Evolutionary conservation across 2,329 filamentous ascomycete genomes (phyloP).

Genomic region (Fusarium torulosum): DNA sequence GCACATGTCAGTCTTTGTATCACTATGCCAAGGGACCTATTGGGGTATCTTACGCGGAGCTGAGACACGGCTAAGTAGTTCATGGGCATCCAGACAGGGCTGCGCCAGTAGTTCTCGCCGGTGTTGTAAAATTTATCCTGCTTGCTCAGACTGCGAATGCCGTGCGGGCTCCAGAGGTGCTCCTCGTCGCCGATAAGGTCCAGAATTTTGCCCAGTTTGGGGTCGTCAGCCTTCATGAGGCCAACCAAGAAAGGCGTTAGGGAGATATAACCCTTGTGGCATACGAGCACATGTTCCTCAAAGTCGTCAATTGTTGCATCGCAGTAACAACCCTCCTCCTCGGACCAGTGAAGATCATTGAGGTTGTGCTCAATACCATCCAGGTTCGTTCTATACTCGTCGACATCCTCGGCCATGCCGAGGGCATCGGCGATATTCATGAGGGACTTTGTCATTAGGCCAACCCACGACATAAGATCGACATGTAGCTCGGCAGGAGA

Average conservation of each 20-base stretch:
- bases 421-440: constrained; percentile 82
- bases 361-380: constrained; percentile 87
- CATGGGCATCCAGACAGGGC: constrained; percentile 95
- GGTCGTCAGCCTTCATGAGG: constrained; percentile 78
- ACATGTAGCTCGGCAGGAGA: constrained; percentile 96
- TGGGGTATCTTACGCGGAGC: constrained; percentile 74
- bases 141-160: constrained; percentile 90
- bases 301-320: constrained; percentile 96
- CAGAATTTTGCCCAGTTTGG: constrained; percentile 79
- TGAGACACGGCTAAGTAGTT: constrained; percentile 89
- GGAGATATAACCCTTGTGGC: constrained; percentile 96
- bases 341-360: constrained; percentile 93
- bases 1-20: constrained; percentile 48
- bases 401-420: constrained; percentile 80
- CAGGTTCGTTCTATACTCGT: constrained; percentile 77
- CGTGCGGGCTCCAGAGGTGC: constrained; percentile 89
- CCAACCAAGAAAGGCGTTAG: constrained; percentile 93
- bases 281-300: constrained; percentile 89
- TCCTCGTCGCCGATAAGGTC: constrained; percentile 83
- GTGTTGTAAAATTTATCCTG: constrained; percentile 87
- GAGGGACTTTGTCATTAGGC: constrained; percentile 92
- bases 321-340: constrained; percentile 85
- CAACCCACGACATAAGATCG: constrained; percentile 96
- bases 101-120: constrained; percentile 96
- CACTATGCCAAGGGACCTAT: neutral